phyloP scores from a whole-genome alignment of 768 basidiomycete species.

The Kwoniella bestiolae region DNA sequence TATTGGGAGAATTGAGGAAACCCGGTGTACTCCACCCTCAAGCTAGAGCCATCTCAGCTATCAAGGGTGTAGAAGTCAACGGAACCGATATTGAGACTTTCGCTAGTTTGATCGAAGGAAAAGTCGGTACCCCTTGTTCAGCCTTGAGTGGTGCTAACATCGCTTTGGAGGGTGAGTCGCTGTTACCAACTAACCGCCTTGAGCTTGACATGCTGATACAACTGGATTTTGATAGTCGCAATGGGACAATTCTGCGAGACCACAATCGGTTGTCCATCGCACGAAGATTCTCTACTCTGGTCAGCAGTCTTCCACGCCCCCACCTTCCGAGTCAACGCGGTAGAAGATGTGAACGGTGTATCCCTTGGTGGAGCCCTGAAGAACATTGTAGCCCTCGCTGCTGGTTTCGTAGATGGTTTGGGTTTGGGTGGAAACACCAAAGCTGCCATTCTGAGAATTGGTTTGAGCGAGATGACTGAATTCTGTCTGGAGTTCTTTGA shows the following conservation, averaged over 20 bases:
- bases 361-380: constrained; percentile 61
- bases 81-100: constrained; percentile 60
- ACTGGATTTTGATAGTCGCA: constrained; percentile 49
- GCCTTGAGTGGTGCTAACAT: constrained; percentile 62
- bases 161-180: constrained; percentile 53
- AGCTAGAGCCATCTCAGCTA: constrained; percentile 59
- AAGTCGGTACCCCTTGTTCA: constrained; percentile 58
- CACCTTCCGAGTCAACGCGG: constrained; percentile 59
- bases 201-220: background rate
- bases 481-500: constrained; percentile 61
- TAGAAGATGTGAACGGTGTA: constrained; percentile 61
- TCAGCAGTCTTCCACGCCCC: constrained; percentile 58
- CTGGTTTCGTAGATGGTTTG: constrained; percentile 61
- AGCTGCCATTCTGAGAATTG: constrained; percentile 62
- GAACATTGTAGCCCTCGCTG: constrained; percentile 62
- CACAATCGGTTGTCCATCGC: constrained; percentile 59
- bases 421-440: constrained; percentile 60
- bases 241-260: constrained; percentile 61
- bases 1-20: constrained; percentile 43
- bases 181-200: background rate
- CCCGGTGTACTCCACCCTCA: constrained; percentile 52
- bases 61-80: constrained; percentile 62
- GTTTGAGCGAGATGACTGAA: constrained; percentile 61
- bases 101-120: constrained; percentile 58
- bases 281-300: constrained; percentile 58